Base-by-base conservation (phyloP, 306 rosid genomes). In the Senna siamea region DNA sequence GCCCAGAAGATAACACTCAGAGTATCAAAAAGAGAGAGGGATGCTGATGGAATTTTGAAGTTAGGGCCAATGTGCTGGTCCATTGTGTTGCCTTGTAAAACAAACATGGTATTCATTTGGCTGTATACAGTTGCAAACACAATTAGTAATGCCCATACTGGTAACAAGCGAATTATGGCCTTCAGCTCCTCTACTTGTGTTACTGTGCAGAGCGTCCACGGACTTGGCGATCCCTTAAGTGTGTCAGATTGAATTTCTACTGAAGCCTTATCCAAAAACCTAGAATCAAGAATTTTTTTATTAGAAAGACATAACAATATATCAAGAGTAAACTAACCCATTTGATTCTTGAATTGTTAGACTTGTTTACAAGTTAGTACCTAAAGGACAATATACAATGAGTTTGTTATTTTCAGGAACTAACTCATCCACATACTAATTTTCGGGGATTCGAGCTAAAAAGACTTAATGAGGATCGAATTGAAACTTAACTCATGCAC, bases 91-190 rank as follows among this genome's bases (percentile, higher is more conserved):
- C 97, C 98, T 76, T 90, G 97, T 69, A 93, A 59, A 35, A 93
- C 92, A 63, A 93, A 93, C 98, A 93, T 87, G 57, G 97, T 93
- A 89, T 61, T 79, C 96, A 89, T 89, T 80, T 93, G 98, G 37
- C 93, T 70, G 80, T 87, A 93, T 7, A 90, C 98, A 0, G 93
- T 78, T 47, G 98, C 53, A 77, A 89, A 86, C 44, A 87, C 87
- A 0, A 93, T 93, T 32, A 92, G 77, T 11, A 90, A 17, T 40
- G 97, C 97, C 98, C 97, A 90, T n/a, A 93, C 74, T 13, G 98
- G 97, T 61, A 90, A 89, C 71, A 90, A 44, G 18, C 75, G 61
- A 53, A 90, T 69, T 17, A 93, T 40, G n/a, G 90, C 76, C 68
- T 93, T 93, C 43, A 93, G 87, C 78, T 93, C 98, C 73, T 93